Evolutionary conservation across 2,329 filamentous ascomycete species (phyloP), one percentile per base, ranked within the genome.

Genomic region (Podosphaera aphanis): DNA sequence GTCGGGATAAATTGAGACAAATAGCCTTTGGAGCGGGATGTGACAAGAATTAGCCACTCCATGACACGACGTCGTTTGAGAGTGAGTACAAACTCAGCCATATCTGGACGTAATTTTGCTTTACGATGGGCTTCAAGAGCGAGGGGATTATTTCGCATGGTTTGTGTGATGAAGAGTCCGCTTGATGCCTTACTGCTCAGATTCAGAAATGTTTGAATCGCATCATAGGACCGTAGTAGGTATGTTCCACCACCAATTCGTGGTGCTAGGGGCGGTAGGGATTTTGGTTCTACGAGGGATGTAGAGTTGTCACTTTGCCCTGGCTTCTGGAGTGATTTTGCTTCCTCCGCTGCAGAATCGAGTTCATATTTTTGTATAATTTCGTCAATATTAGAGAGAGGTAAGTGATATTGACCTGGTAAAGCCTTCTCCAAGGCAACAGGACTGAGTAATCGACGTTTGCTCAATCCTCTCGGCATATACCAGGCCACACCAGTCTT

Each of bases 401-500:
- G 15, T 11, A 33, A 33, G 13, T n/a, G 29, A 11, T 33, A 33
- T 33, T 33, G 29, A n/a, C 29, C 29, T 11, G 29, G 29, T 33
- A 33, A 33, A 33, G 10, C 8, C 15, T 33, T 33, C 29, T 33
- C 29, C 15, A 33, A 11, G 29, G 29, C 29, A 33, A 33, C 15
- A n/a, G 29, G 29, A n/a, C 15, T 33, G 29, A 33, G 29, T 33
- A 33, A 33, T 33, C 8, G 10, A n/a, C 23, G 20, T n/a, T 45
- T 49, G 10, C 59, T 50, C 13, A 66, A 50, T 35, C 61, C 63
- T 7, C 60, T 62, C 0, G 76, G 77, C 15, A 74, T 62, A 57
- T 68, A 71, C 71, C 73, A 81, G 0, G 68, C 62, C 2, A 61
- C 53, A 0, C 59, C 55, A 0, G 69, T 72, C 8, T 65, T 60